Percentiles rank a stretch among this genome's conserved stretches.
phyloP scores from a whole-genome alignment of 306 rosid genomes.

The Begonia masoniana region DNA sequence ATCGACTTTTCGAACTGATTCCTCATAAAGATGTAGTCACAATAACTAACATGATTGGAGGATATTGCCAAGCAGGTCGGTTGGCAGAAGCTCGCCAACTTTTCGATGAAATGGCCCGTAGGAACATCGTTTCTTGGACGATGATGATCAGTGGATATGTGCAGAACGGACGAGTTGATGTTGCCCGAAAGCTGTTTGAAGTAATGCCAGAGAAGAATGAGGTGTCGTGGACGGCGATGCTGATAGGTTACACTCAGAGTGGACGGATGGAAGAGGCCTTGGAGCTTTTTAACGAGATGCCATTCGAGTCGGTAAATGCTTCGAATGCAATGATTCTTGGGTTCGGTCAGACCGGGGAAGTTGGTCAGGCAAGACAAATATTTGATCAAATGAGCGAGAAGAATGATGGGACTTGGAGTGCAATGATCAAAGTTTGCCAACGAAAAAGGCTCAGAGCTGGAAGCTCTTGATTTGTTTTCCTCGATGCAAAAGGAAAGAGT shows the following conservation, averaged over 20 bases:
- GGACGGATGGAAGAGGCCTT: constrained; percentile 23
- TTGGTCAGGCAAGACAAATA: constrained; percentile 12
- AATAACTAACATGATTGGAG: constrained; percentile 14
- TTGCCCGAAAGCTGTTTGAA: constrained; percentile 24
- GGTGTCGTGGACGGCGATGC: constrained; percentile 27
- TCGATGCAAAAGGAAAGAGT: constrained; percentile 28
- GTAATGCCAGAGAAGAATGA: constrained; percentile 29
- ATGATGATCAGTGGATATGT: constrained; percentile 27
- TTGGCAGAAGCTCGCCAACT: constrained; percentile 20
- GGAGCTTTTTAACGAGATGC: constrained; percentile 20
- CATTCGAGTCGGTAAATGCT: constrained; percentile 13
- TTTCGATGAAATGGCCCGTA: constrained; percentile 19
- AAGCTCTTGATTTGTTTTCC: constrained; percentile 24
- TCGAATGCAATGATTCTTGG: constrained; percentile 22
- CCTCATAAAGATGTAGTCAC: constrained; percentile 14
- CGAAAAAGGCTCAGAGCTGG: constrained; percentile 21
- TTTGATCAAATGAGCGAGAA: constrained; percentile 17
- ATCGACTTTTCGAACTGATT: constrained; percentile 9
- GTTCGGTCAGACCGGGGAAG: constrained; percentile 20
- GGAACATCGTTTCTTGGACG: constrained; percentile 31
- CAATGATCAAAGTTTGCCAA: constrained; percentile 26
- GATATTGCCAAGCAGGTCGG: constrained; percentile 11
- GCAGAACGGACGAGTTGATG: constrained; percentile 19
- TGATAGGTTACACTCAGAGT: constrained; percentile 23
- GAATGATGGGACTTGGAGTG: constrained; percentile 27